Evolutionary conservation across 495 filamentous ascomycete species (phyloP), one percentile per base, ranked within the genome.

Genomic region (Clohesyomyces aquaticus): DNA sequence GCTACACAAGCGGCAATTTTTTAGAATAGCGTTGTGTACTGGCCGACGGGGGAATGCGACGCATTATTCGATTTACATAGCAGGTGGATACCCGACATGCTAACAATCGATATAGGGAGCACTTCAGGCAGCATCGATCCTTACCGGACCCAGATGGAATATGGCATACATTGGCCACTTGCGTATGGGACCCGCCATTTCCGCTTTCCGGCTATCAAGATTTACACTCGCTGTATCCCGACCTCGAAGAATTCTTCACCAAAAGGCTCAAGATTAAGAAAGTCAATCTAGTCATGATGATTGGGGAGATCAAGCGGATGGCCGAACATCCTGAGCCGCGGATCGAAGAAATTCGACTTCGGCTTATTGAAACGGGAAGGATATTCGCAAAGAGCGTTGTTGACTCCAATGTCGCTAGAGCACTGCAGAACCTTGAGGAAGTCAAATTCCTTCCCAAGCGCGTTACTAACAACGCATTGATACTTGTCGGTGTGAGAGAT

Each of bases 201-300:
- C 23, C 18, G 22, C 55, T 59, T 10, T 47, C 55, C 16, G 55
- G 41, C 1, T 59, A 59, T 47, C 11, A 26, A 8, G 23, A 26
- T 18, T 28, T 59, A 4, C 19, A 22, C 16, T 6, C 1, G 4
- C n/a, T 47, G 4, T 47, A 47, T 27, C 55, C 55, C 10, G 26
- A 46, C 12, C 55, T 59, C 14, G 42, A 59, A 19, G 2, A 25
- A 12, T 59, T 59, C 25, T 59, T 59, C 55, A 26, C 32, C 22
- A 29, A 29, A n/a, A 8, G 19, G 8, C 43, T 59, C 16, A 48
- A 59, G n/a, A 42, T 59, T 1, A 59, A 49, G 18, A 59, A 14
- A n/a, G 55, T 18, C 1, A 59, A 11, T 47, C 55, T 42, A 19
- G 4, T 22, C 11, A 26, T 59, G 42, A 38, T 59, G 2, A 16